Base-by-base conservation (phyloP, 371 early-diverging fungal genomes). In the Mucor plumbeus region DNA sequence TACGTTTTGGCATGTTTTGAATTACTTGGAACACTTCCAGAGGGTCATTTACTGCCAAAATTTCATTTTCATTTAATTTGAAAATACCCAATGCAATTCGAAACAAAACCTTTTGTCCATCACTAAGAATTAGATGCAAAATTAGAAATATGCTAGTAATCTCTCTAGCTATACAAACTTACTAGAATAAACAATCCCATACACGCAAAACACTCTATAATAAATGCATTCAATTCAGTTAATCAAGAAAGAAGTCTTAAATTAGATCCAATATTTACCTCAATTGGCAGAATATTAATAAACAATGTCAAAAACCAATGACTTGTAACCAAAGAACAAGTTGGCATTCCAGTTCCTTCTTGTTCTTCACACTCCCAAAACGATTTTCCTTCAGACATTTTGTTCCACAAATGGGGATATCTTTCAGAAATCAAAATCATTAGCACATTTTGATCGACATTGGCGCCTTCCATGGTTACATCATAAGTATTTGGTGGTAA, bases 301-400 rank as follows among this genome's bases (percentile, higher is more conserved):
- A 89, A 95, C 6, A 94, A 70, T 0, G 94, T 92, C 71, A 94
- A 74, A 71, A 94, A 93, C 95, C 95, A 95, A 64, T 89, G 94
- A 64, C 92, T 92, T 3, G 93, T 92, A 1, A 92, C 91, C 65
- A 94, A 74, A 15, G 90, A 87, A 17, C 92, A 83, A 3, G 92
- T 88, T 0, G 92, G 91, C 81, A 92, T 84, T 1, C 86, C 82
- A 0, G 84, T 83, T 1, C 75, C 76, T 10, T 68, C 71, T 14
- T 68, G 67, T 10, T 88, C 87, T 59, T 83, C 84, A 43, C 80
- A 82, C 40, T 86, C 87, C 75, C 84, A 82, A 59, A 85, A 85
- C 10, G 79, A 69, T n/a, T 79, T 82, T 34, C 80, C 84, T 14
- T 71, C 74, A 26, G 79, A 78, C 38, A 88, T 69, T 31, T 74